These are phyloP conservation scores for Mucor piriformis DNA, from an alignment of 371 early-diverging fungal species.

Conservation along the genomic window DNA sequence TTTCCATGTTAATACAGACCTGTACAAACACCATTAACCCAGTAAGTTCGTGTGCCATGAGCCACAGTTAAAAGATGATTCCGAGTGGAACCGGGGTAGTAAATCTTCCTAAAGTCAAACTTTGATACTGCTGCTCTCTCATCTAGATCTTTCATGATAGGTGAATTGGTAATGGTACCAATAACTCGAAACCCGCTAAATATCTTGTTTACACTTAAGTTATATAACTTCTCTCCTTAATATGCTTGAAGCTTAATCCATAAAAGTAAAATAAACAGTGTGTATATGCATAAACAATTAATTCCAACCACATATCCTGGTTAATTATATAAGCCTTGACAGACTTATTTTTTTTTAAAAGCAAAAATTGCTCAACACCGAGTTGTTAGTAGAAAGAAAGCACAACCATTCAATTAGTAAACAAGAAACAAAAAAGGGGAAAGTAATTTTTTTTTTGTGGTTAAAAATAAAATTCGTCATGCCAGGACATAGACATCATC, in stretches of 20 bases:
- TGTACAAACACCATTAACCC: slow-evolving; percentile 9
- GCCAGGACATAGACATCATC: slow-evolving; percentile 9
- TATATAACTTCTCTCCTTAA: background rate
- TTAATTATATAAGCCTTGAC: background rate
- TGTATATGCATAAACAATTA: background rate
- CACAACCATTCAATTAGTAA: background rate
- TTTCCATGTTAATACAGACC: background rate
- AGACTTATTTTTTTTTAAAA: background rate
- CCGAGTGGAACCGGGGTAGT: slow-evolving; percentile 10
- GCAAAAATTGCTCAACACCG: no score
- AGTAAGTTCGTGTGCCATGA: slow-evolving; percentile 8
- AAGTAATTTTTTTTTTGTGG: background rate
- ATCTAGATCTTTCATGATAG: slow-evolving; percentile 8
- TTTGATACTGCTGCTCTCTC: background rate
- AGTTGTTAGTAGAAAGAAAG: no score
- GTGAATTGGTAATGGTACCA: slow-evolving; percentile 25
- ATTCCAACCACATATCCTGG: background rate
- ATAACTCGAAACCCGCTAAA: background rate
- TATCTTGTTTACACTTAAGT: background rate
- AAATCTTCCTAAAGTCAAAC: slow-evolving; percentile 4
- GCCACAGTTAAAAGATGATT: slow-evolving; percentile 14
- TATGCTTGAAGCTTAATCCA: background rate
- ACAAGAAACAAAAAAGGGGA: background rate
- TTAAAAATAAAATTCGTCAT: slow-evolving; percentile 12
- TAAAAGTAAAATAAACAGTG: background rate